Conservation (phyloP, 768 basidiomycete genomes). For the Lepiota venenata region DNA sequence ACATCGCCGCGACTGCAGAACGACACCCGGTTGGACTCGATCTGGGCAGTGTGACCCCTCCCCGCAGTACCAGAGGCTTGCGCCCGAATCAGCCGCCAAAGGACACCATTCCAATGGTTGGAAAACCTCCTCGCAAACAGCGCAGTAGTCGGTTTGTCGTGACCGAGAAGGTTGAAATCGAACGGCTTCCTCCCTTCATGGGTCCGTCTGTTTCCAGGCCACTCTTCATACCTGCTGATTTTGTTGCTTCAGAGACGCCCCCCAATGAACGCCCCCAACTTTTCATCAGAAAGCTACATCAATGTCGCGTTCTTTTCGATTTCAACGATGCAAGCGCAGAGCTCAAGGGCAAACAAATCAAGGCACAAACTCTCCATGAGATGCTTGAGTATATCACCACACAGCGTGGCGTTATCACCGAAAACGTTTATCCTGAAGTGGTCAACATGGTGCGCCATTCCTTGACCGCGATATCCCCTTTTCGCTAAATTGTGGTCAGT, state of each 20-base stretch:
- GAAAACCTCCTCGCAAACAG: constrained; percentile 97
- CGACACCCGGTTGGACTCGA: constrained; percentile 46
- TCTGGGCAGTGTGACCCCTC: constrained; percentile 50
- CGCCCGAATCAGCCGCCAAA: constrained; percentile 83
- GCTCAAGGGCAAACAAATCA: constrained; percentile 96
- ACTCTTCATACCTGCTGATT: constrained; percentile 1
- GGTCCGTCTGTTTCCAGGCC: constrained; percentile 46
- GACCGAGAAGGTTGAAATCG: constrained; percentile 94
- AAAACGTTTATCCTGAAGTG: constrained; percentile 97
- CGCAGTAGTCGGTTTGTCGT: constrained; percentile 95
- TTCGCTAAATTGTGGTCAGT: constrained; percentile 49
- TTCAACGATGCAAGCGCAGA: constrained; percentile 98
- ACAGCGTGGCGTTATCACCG: constrained; percentile 93
- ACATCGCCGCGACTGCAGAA: constrained; percentile 41
- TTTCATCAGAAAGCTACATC: constrained; percentile 92
- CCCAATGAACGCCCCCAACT: constrained; percentile 84
- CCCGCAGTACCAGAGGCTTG: constrained; percentile 64
- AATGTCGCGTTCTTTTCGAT: constrained; percentile 96
- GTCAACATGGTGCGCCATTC: constrained; percentile 82
- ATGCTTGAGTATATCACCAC: constrained; percentile 99
- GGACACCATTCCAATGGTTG: constrained; percentile 95
- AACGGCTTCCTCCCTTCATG: constrained; percentile 86
- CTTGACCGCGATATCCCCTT: constrained; percentile 10
- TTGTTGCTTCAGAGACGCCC: constrained; percentile 68
- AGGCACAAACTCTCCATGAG: constrained; percentile 95